These are phyloP conservation scores for Cicer pinnatifidum DNA, from an alignment of 306 rosid genomes.

Conservation along the genomic window DNA sequence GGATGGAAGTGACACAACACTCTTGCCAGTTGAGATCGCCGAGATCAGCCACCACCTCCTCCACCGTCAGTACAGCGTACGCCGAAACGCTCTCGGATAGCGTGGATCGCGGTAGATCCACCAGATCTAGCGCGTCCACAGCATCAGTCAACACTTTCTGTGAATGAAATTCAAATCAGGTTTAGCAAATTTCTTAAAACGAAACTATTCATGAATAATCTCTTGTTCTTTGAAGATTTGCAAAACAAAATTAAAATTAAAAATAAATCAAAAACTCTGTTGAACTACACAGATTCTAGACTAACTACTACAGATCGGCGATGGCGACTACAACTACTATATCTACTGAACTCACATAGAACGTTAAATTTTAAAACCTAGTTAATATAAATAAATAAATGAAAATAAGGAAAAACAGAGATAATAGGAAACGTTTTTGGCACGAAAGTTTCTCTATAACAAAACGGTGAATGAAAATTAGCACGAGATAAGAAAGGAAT, in stretches of 20 bases:
- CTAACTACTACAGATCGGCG: background rate
- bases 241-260: background rate
- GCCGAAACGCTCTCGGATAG: slow-evolving; percentile 56
- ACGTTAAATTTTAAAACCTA: slow-evolving; percentile 7
- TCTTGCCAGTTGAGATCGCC: slow-evolving; percentile 71
- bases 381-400: background rate
- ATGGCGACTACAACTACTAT: background rate
- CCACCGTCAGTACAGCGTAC: slow-evolving; percentile 45
- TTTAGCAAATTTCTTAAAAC: slow-evolving; percentile 6
- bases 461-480: background rate
- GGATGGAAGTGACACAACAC: slow-evolving; percentile 73
- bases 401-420: background rate
- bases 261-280: background rate
- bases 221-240: background rate
- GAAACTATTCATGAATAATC: background rate
- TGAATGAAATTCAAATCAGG: slow-evolving; percentile 19
- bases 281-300: slow-evolving; percentile 6
- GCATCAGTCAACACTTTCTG: slow-evolving; percentile 63
- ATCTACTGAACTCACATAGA: background rate
- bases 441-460: background rate
- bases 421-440: background rate
- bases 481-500: background rate
- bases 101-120: slow-evolving; percentile 68
- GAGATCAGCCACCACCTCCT: slow-evolving; percentile 65
- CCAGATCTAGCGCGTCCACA: slow-evolving; percentile 54